These are phyloP conservation scores for Didymella arachidicola DNA, from an alignment of 2,329 filamentous ascomycete genomes.

Conservation along the genomic window DNA sequence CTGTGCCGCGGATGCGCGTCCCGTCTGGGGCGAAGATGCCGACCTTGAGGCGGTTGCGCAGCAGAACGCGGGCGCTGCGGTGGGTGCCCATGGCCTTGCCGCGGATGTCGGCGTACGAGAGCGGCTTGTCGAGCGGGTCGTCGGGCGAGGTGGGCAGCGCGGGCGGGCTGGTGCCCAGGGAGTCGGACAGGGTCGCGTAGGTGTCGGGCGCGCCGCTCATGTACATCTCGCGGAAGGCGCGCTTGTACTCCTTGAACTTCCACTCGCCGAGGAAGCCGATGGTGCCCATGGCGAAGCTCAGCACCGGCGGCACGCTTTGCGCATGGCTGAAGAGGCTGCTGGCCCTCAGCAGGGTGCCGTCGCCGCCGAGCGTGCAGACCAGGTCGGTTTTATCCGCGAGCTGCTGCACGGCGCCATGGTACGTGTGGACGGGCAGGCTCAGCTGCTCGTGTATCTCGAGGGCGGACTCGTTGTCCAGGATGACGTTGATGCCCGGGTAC, in stretches of 20 bases:
- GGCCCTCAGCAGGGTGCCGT: constrained; percentile 87
- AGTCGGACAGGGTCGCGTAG: constrained; percentile 67
- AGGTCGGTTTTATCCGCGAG: constrained; percentile 84
- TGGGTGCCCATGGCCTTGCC: constrained; percentile 82
- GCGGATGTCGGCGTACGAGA: constrained; percentile 72
- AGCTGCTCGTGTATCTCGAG: constrained; percentile 73
- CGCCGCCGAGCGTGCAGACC: constrained; percentile 88
- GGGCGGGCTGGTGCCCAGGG: constrained; percentile 72
- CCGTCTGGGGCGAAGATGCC: constrained; percentile 79
- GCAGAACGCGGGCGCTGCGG: constrained; percentile 79
- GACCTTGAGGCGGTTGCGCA: constrained; percentile 86
- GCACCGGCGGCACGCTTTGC: constrained; percentile 82
- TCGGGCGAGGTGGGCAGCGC: constrained; percentile 69
- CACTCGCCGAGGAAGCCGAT: constrained; percentile 95
- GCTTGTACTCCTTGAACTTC: constrained; percentile 93
- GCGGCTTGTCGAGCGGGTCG: constrained; percentile 39
- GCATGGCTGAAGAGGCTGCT: constrained; percentile 86
- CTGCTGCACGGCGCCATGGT: constrained; percentile 49
- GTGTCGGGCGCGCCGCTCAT: constrained; percentile 73
- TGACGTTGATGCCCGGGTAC: constrained; percentile 80
- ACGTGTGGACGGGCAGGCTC: constrained; percentile 67
- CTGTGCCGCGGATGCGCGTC: constrained; percentile 50
- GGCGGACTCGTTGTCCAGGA: constrained; percentile 82
- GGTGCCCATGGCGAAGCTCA: constrained; percentile 97
- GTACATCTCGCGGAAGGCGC: constrained; percentile 90